Evolutionary conservation across 345 rosid species (phyloP).

Genomic region (Brassica rapa): DNA sequence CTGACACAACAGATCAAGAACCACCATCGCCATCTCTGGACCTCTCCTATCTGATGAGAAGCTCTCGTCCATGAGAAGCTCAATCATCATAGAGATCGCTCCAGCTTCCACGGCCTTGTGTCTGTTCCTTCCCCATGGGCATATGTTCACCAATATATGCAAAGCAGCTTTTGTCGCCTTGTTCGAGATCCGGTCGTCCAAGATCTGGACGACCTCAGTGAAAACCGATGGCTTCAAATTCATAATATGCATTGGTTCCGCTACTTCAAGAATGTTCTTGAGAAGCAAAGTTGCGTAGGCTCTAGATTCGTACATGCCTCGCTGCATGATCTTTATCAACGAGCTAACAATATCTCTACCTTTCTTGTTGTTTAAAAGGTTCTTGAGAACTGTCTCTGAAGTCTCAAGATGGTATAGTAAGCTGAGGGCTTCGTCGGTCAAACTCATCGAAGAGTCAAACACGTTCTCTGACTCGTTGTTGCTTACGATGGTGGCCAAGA

Average conservation of each 20-base stretch:
- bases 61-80: constrained; percentile 64
- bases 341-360: constrained; percentile 50
- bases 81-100: constrained; percentile 51
- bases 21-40: constrained; percentile 53
- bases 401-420: constrained; percentile 61
- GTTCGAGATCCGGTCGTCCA: constrained; percentile 56
- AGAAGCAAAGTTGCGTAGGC: constrained; percentile 46
- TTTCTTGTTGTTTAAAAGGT: constrained; percentile 48
- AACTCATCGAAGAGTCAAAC: constrained; percentile 28
- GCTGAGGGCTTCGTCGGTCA: constrained; percentile 61
- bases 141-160: constrained; percentile 46
- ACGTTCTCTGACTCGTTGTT: constrained; percentile 19
- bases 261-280: constrained; percentile 50
- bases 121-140: constrained; percentile 77
- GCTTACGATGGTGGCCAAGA: constrained; percentile 49
- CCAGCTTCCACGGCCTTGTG: constrained; percentile 65
- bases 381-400: constrained; percentile 63
- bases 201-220: constrained; percentile 50
- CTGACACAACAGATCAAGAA: constrained; percentile 59
- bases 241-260: constrained; percentile 59
- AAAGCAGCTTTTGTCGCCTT: constrained; percentile 67
- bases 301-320: constrained; percentile 48
- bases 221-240: constrained; percentile 45
- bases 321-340: constrained; percentile 54
- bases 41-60: constrained; percentile 48